Base-by-base conservation (phyloP, 345 rosid species). In the Noccaea caerulescens region DNA sequence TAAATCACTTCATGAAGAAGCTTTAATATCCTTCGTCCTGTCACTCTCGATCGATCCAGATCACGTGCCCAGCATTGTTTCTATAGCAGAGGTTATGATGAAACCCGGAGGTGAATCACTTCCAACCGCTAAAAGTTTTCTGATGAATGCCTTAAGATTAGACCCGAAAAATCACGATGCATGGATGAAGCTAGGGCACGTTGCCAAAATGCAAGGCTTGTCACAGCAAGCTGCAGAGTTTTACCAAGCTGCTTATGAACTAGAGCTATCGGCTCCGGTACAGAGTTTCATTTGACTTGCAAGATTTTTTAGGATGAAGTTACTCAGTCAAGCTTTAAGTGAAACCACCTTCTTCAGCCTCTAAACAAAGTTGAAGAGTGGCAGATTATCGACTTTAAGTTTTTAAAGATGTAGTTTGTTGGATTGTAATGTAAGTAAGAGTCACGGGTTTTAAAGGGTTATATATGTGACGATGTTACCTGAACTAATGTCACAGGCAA, bases 191-290 rank as follows among this genome's bases (percentile, higher is more conserved):
- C 89, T 94, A 13, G 99, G 95, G 37, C 59, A 77, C 61, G 84
- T 93, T 73, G 82, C 91, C 58, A 91, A 87, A 76, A 79, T 52
- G 87, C 94, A 94, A 80, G 99, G 98, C 67, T 82, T 82, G 3
- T 59, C 83, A 23, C 85, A 82, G 42, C 92, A 84, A 81, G 98
- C 98, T 14, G 96, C 96, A 30, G 96, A 94, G 27, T 94, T 76
- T 77, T 89, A 86, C 76, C 96, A 94, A 77, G 98, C 98, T 56
- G 96, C 99, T 4, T 85, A 87, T 75, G 97, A 94, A 65, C 91
- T 94, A 39, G 65, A 85, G 74, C 71, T 80, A 23, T 84, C 97
- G 2, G 90, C 97, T 63, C 96, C 98, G 9, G 85, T 88, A 46
- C 86, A 88, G 63, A 79, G 86, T 77, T 84, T 85, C 49, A 43